Evolutionary conservation across 352 stramenopile species (phyloP), one percentile per base, ranked within the genome.

Genomic region (Pythium pyrilobum): DNA sequence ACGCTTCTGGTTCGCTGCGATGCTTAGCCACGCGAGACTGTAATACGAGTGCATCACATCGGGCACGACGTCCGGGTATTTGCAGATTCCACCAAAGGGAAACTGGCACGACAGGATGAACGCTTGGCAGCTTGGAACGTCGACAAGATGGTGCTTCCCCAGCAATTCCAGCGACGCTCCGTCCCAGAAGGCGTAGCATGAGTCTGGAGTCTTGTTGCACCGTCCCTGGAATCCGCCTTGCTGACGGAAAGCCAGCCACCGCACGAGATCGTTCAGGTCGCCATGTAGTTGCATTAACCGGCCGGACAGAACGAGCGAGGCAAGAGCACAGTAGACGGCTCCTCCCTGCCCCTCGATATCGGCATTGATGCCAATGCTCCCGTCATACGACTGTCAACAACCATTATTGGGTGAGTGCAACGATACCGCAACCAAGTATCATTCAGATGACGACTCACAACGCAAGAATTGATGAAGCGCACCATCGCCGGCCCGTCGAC

Each of bases 1-100:
- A 2, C 33, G 28, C 20, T 62, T 50, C 11, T 46, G 47, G 27
- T 69, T 53, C 31, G 85, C 59, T 0, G 85, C 77, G 31, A 97
- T 89, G 47, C 88, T 95, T 8, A 97, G 66, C 83, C 89, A 97
- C 43, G 74, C 84, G 3, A 97, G 59, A 20, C 83, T 94, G 55
- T 96, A 96, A 57, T 96, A 97, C 18, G 88, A 87, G 74, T 97
- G 90, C 68, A 97, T 88, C 31, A 97, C 75, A 56, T 97, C 90
- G 27, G 90, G 90, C 7, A 81, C 63, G 1, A 67, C 71, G 43
- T 87, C 74, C 1, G 77, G 77, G 40, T 85, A 87, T 65, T 95
- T 95, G 63, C 71, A 85, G 24, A 97, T 71, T 21, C 89, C 89
- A n/a, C 90, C 89, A 54, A 87, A 83, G 4, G 53, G 64, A 52